Percentiles rank a stretch among this genome's conserved stretches.
Evolutionary conservation across 139 green algal species (phyloP).

Genomic region (Dunaliella primolecta): DNA sequence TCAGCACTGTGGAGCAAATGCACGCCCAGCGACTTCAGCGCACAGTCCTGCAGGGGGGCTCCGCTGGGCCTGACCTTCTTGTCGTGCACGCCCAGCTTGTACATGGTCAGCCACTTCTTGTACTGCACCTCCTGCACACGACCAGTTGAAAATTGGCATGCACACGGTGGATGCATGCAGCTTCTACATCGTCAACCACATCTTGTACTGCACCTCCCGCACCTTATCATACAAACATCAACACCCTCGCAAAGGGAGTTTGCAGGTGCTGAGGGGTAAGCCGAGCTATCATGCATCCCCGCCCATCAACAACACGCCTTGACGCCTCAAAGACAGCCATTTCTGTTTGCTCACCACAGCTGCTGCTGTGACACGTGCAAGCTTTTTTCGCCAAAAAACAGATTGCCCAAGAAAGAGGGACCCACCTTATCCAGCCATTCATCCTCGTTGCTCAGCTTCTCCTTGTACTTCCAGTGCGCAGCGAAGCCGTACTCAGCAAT

Average conservation of each 20-base stretch:
- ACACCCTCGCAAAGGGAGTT: not conserved
- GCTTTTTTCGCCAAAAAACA: too few relatives aligned
- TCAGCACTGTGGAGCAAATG: constrained; percentile 19
- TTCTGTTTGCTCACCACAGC: too few relatives aligned
- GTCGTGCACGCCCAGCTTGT: constrained; percentile 47
- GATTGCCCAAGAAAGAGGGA: too few relatives aligned
- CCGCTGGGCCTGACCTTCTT: constrained; percentile 45
- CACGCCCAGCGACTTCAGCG: constrained; percentile 40
- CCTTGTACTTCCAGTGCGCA: constrained; percentile 97
- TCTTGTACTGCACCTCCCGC: constrained; percentile 50
- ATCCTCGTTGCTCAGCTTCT: constrained; percentile 51
- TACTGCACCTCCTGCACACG: constrained; percentile 43
- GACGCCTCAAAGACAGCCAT: too few relatives aligned
- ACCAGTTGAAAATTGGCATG: not conserved
- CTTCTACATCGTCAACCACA: constrained; percentile 45
- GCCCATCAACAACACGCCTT: too few relatives aligned
- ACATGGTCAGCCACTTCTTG: constrained; percentile 48
- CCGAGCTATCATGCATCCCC: too few relatives aligned
- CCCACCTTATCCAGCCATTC: constrained; percentile 39
- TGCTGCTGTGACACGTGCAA: too few relatives aligned
- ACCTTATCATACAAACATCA: not conserved
- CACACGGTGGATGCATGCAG: constrained; percentile 11
- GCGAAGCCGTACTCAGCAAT: constrained; percentile 89
- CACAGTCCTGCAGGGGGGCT: constrained; percentile 31
- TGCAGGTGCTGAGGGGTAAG: too few relatives aligned